Percentiles rank a stretch among this genome's conserved stretches.
Evolutionary conservation across 805 yeast species (phyloP).

Genomic region (baker's yeast (Saccharomyces cerevisiae)): DNA sequence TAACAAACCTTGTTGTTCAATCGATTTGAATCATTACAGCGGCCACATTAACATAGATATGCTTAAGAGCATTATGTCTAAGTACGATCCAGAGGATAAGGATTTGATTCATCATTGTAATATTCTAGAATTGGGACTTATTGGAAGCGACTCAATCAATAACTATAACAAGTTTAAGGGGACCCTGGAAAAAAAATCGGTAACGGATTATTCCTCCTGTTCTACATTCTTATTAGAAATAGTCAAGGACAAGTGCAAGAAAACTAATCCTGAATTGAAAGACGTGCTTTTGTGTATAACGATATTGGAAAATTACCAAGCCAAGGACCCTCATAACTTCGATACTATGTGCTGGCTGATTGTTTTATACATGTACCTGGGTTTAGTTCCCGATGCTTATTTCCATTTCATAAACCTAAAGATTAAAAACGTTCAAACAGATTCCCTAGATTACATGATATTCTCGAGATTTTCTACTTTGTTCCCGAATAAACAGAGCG

Average conservation of each 20-base stretch:
- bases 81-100: conserved; percentile 12
- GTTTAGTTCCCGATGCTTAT: conserved; percentile 43
- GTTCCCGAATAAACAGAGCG: conserved; percentile 36
- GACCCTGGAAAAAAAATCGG: conserved; percentile 34
- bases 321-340: conserved; percentile 61
- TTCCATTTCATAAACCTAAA: conserved; percentile 46
- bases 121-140: conserved; percentile 21
- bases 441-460: conserved; percentile 51
- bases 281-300: conserved; percentile 37
- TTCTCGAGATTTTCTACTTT: conserved; percentile 41
- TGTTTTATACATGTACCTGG: conserved; percentile 50
- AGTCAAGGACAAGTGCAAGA: conserved; percentile 32
- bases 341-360: conserved; percentile 65
- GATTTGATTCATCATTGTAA: conserved; percentile 45
- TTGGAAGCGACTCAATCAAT: conserved; percentile 19
- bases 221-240: conserved; percentile 58
- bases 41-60: conserved; percentile 18
- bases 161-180: conserved; percentile 35
- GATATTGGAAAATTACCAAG: conserved; percentile 49
- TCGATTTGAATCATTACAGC: conserved; percentile 43
- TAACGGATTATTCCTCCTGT: conserved; percentile 64
- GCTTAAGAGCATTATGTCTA: conserved; percentile 12
- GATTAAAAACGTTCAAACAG: conserved; percentile 70
- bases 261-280: conserved; percentile 12
- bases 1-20: conserved; percentile 55